Evolutionary conservation across 768 basidiomycete genomes (phyloP).

Genomic region (Imleria badia): DNA sequence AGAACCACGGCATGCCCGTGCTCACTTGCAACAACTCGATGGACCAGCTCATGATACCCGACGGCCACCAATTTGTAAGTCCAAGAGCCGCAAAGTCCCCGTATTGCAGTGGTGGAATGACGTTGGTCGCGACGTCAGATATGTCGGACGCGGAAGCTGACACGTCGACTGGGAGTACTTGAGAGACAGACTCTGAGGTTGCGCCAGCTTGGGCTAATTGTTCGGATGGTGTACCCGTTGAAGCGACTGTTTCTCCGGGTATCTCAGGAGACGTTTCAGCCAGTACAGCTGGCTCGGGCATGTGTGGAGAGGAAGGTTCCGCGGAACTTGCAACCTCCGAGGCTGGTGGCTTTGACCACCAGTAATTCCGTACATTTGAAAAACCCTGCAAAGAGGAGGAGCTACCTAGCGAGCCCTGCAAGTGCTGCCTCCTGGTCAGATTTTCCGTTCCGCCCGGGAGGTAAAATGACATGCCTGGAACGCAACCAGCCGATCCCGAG

Average conservation of each 20-base stretch:
- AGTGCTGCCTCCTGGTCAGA: constrained; percentile 9
- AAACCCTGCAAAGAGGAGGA: constrained; percentile 13
- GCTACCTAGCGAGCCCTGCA: not conserved
- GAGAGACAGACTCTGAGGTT: constrained; percentile 6
- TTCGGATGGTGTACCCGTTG: not conserved
- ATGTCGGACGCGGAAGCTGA: constrained; percentile 10
- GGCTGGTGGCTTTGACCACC: constrained; percentile 31
- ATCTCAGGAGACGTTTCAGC: not conserved
- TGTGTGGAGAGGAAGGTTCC: not conserved
- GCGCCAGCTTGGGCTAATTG: not conserved
- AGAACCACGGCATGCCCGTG: constrained; percentile 79
- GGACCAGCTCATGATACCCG: constrained; percentile 59
- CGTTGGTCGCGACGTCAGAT: constrained; percentile 23
- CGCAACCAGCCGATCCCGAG: constrained; percentile 9
- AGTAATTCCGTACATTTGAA: constrained; percentile 27
- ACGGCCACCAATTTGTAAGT: constrained; percentile 63
- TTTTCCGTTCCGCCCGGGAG: not conserved
- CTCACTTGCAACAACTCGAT: constrained; percentile 69
- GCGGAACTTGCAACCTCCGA: not conserved
- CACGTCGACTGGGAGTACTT: constrained; percentile 6
- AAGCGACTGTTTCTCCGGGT: not conserved
- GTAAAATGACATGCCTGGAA: constrained; percentile 21
- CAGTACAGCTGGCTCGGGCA: constrained; percentile 4
- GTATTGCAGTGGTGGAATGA: constrained; percentile 55
- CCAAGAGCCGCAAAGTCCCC: constrained; percentile 74